Base-by-base conservation (phyloP, 768 basidiomycete genomes). In the Suillus variegatus region DNA sequence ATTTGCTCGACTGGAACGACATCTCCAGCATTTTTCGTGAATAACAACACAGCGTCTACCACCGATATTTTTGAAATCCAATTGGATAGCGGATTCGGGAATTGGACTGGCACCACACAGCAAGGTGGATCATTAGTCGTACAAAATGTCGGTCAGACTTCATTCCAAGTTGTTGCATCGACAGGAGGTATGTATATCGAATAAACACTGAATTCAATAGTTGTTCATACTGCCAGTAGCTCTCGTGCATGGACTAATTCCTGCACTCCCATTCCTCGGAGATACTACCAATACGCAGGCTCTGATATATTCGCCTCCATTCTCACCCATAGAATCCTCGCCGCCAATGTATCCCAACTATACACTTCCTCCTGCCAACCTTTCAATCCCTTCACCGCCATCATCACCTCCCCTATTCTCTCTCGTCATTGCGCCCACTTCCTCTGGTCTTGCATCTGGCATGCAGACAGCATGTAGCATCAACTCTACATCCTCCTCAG, bases 281-380 rank as follows among this genome's bases (percentile, higher is more conserved):
- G 93, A 94, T 73, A 87, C 90, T 1, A 91, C 92, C 2, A 78
- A 87, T 7, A 91, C 87, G 60, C 86, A 91, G 72, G 91, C 86
- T 0, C 75, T 94, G 36, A 70, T 94, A 13, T 92, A 91, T 75
- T 94, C 93, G 0, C 84, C 85, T 9, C 75, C 84, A 0, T 87
- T 87, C 66, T 69, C 77, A 8, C 63, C 77, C 0, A 65, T 79
- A 13, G 66, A 71, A 2, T 35, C 68, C 1, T 61, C 69, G 6
- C 68, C 74, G 47, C 87, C 90, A 2, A 77, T 75, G 32, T 94
- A 84, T 71, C 93, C 93, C 13, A 93, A 93, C 70, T 94, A 92
- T 72, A 88, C 89, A 2, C 82, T 94, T 1, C 87, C 89, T 3
- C 71, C 79, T 0, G 86, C 88, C 0, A 86, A 88, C 68, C 71